A percentile compares a stretch with the other conserved stretches of the same genome.
Conservation (phyloP, 225 moss, liverwort and hornwort genomes). For the Bryum argenteum region DNA sequence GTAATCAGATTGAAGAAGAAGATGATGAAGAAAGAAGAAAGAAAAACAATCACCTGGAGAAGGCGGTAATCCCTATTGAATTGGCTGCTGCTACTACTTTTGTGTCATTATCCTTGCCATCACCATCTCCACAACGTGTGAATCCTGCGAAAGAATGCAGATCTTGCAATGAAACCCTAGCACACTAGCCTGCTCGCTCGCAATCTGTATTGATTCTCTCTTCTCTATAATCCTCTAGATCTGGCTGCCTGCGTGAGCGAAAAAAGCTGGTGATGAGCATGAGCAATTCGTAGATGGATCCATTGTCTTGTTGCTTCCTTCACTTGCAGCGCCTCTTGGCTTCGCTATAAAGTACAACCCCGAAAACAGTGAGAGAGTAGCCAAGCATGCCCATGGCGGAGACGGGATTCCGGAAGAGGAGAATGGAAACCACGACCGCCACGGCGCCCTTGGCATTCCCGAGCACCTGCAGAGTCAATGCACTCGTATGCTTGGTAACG, state of each 20-base stretch:
- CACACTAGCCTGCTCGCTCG: constrained; percentile 26
- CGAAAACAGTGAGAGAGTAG: constrained; percentile 82
- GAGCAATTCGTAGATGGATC: neutral
- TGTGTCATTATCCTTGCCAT: constrained; percentile 36
- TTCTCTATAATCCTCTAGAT: constrained; percentile 28
- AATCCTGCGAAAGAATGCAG: constrained; percentile 48
- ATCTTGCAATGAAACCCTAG: constrained; percentile 48
- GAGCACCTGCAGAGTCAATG: constrained; percentile 91
- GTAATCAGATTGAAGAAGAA: neutral
- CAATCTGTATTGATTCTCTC: constrained; percentile 11
- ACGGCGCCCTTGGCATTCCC: constrained; percentile 98
- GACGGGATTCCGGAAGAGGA: constrained; percentile 92
- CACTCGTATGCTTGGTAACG: constrained; percentile 96
- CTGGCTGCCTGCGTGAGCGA: constrained; percentile 33
- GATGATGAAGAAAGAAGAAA: constrained; percentile 16
- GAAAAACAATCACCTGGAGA: constrained; percentile 38
- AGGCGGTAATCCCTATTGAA: constrained; percentile 36
- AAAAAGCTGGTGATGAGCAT: constrained; percentile 21
- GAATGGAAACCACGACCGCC: constrained; percentile 94
- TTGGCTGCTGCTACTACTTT: constrained; percentile 31
- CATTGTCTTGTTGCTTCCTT: neutral
- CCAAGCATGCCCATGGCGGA: constrained; percentile 90
- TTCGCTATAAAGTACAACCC: constrained; percentile 95
- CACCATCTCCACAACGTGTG: constrained; percentile 34
- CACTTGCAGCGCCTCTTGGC: constrained; percentile 86